A percentile compares a stretch with the other conserved stretches of the same genome.
Conservation (phyloP, 257 asterid genomes). For the Fraxinus anomala region DNA sequence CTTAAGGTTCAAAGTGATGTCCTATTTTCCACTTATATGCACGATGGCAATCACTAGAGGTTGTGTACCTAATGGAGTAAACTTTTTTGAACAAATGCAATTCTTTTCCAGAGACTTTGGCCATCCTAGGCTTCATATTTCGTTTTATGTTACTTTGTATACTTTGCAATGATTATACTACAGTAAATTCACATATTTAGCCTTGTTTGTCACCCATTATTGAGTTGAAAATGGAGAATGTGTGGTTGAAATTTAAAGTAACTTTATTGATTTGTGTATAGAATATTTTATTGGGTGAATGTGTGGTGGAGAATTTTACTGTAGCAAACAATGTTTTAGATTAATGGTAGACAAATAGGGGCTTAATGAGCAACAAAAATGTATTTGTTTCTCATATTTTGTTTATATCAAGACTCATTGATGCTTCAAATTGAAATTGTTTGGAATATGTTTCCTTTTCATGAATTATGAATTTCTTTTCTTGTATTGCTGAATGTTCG, state of each 20-base stretch:
- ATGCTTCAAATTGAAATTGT: not conserved
- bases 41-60: not conserved
- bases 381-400: not conserved
- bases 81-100: not conserved
- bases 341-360: no score
- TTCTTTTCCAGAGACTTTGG: not conserved
- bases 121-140: not conserved
- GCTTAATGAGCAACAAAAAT: not conserved
- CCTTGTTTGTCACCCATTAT: no score
- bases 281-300: no score
- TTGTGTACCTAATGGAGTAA: not conserved
- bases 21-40: not conserved
- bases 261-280: no score
- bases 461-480: not conserved
- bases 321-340: no score
- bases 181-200: not conserved
- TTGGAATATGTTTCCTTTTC: not conserved
- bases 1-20: not conserved
- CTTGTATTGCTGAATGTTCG: not conserved
- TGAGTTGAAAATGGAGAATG: no score
- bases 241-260: no score
- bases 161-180: not conserved
- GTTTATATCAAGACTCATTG: not conserved
- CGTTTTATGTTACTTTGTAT: not conserved
- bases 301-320: no score